Evolutionary conservation across 306 rosid genomes (phyloP), one percentile per base, ranked within the genome.

Genomic region (Rosa multiflora): DNA sequence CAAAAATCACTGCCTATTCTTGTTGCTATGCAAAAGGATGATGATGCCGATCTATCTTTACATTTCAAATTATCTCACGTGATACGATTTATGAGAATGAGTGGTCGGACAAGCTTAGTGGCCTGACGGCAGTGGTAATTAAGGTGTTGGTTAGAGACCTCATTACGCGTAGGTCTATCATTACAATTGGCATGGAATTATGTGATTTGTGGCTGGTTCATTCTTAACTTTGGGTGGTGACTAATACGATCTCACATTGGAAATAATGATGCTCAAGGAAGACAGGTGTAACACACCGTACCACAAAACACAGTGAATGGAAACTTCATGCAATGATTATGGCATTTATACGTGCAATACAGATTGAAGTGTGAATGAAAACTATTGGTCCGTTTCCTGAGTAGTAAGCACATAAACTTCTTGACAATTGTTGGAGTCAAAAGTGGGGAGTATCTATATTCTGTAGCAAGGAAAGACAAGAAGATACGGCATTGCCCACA

Each of bases 371-470:
- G 53, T 35, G 55, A 17, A 64, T 59, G 83, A 20, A 66, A 17
- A 63, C 51, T 76, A 76, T 80, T 73, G 64, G 76, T 29, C 61
- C 61, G 10, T 59, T 63, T 70, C 70, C 67, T 17, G 18, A 10
- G 55, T 76, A 76, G 49, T 62, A 71, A 74, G 8, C 18, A 53
- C 66, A 8, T 10, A 81, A 5, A n/a, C 71, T 21, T 44, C 2
- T 37, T n/a, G 29, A 70, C 32, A 32, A 23, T 15, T 6, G 47
- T 59, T 53, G 37, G 58, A 78, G 87, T 83, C 90, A 88, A 88
- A 85, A 88, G 88, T 88, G 83, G 83, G 82, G 69, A 70, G 18
- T 11, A 20, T 77, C 78, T 66, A 51, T 40, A 59, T 63, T 79
- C 53, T 74, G 35, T 42, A 35, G 67, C 18, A 51, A 21, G 76